These are phyloP conservation scores for Candida glucosophila DNA, from an alignment of 1,139 yeast genomes.

Conservation along the genomic window DNA sequence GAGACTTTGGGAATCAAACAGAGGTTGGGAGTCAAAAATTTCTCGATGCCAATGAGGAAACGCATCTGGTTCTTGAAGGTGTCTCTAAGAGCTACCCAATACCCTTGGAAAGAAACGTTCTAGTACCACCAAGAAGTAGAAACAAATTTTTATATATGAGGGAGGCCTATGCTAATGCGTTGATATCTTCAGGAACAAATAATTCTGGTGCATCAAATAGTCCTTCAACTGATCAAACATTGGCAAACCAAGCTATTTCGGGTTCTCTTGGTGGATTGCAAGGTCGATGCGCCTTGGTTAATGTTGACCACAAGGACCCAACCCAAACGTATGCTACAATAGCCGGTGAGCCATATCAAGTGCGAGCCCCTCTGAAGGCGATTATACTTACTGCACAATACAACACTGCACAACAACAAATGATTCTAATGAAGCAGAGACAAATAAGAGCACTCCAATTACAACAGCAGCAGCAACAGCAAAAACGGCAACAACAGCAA, in stretches of 20 bases:
- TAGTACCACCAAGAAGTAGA: slow-evolving; percentile 64
- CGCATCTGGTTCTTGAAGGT: slow-evolving; percentile 90
- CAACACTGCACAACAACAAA: slow-evolving; percentile 37
- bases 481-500: slow-evolving; percentile 21
- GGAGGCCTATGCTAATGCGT: slow-evolving; percentile 65
- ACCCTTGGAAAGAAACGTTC: slow-evolving; percentile 71
- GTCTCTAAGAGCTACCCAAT: slow-evolving; percentile 70
- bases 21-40: slow-evolving; percentile 19
- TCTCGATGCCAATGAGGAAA: slow-evolving; percentile 80
- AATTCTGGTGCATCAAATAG: slow-evolving; percentile 11
- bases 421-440: slow-evolving; percentile 34
- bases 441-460: too few relatives aligned
- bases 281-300: slow-evolving; percentile 69
- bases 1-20: slow-evolving; percentile 8
- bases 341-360: slow-evolving; percentile 47
- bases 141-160: slow-evolving; percentile 73
- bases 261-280: slow-evolving; percentile 64
- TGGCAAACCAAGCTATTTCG: slow-evolving; percentile 42
- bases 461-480: slow-evolving; percentile 34
- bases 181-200: slow-evolving; percentile 28
- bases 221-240: slow-evolving; percentile 26
- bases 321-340: slow-evolving; percentile 45
- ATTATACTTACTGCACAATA: slow-evolving; percentile 36
- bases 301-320: slow-evolving; percentile 39
- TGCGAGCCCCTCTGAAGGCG: slow-evolving; percentile 56